Evolutionary conservation across 2,329 filamentous ascomycete genomes (phyloP).

Genomic region (Penicillium sumatraense): DNA sequence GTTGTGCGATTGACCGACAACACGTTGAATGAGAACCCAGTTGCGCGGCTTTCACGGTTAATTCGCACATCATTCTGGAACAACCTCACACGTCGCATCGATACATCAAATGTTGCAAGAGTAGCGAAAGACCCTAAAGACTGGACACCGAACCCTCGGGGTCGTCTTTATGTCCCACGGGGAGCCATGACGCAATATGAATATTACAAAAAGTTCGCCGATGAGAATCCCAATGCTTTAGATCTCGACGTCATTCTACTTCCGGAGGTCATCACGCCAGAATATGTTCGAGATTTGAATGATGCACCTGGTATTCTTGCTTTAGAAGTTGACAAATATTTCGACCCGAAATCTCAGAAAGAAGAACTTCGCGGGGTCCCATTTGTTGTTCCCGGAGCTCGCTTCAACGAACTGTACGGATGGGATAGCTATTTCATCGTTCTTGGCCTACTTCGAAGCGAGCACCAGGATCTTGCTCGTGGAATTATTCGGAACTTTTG

Average conservation of each 20-base stretch:
- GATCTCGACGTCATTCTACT: too few relatives aligned
- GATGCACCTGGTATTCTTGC: too few relatives aligned
- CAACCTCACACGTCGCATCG: not conserved
- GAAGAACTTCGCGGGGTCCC: not conserved
- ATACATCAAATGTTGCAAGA: not conserved
- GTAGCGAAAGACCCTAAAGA: not conserved
- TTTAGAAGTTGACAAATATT: too few relatives aligned
- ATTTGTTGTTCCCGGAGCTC: not conserved
- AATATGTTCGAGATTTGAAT: too few relatives aligned
- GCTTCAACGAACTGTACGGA: not conserved
- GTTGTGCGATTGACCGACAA: too few relatives aligned
- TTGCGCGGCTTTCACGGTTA: not conserved
- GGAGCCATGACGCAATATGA: not conserved
- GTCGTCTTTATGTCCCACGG: not conserved
- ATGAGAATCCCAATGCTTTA: too few relatives aligned
- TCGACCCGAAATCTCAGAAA: not conserved
- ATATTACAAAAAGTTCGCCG: too few relatives aligned
- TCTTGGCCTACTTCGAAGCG: not conserved
- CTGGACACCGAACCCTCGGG: not conserved
- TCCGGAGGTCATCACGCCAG: too few relatives aligned
- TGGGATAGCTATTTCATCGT: slow-evolving; percentile 2
- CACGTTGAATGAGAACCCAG: not conserved
- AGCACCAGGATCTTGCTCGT: not conserved
- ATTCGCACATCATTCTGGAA: not conserved
- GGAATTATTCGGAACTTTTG: not conserved